Evolutionary conservation across 1,284 basidiomycete genomes (phyloP), one percentile per base, ranked within the genome.

Genomic region (Trichosporon coremiiforme): DNA sequence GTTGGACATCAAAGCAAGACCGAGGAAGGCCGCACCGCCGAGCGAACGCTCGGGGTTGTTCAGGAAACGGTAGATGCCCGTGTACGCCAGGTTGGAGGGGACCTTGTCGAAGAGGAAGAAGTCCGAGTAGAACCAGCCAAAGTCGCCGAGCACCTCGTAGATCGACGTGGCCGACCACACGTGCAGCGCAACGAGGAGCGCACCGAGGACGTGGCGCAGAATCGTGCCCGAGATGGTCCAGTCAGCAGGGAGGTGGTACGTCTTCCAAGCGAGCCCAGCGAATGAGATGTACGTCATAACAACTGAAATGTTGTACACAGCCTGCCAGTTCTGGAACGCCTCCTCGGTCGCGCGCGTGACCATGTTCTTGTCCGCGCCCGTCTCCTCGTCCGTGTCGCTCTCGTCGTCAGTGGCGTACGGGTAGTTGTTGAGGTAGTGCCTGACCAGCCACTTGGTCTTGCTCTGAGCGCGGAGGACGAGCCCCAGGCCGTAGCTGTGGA

Each of bases 81-180:
- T 96, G 82, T 98, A 98, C 73, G 95, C 93, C 8, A 98, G 86
- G 74, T 94, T 90, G 1, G 92, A 86, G 2, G 96, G 94, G 81
- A 94, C 96, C 71, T 86, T 84, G 75, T 94, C 92, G 75, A 94
- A 90, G 80, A 98, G 91, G 87, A 98, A 99, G 84, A 99, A 99
- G 83, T 99, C 96, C 25, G 94, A 94, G 77, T 95, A 98, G 84
- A 96, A 94, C 95, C 95, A 98, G 20, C 95, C 92, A 79, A 97
- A 97, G 62, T 92, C 88, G 6, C 96, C 96, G 0, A 99, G 87
- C 17, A 95, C 96, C 78, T 97, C 91, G 82, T 90, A 98, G 0
- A 91, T 93, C 71, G 95, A 94, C 74, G 88, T 87, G 0, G 93
- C 91, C 0, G 94, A 91, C 96, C 96, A 99, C 36, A 93, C 80